phyloP scores from a whole-genome alignment of 1,284 basidiomycete genomes.

The Ceratobasidium sp. region DNA sequence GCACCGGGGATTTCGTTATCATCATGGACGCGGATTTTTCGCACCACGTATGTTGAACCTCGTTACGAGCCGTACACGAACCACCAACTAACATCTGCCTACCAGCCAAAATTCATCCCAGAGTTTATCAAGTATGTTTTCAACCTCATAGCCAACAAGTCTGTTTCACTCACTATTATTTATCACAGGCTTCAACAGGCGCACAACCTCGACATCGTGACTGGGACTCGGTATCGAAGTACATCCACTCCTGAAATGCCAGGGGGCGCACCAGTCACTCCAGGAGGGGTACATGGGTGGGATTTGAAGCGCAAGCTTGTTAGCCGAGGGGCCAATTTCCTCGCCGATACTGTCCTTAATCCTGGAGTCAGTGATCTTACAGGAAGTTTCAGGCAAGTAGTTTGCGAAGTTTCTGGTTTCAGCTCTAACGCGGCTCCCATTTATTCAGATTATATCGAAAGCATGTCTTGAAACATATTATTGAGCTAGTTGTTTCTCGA shows the following conservation, averaged over 20 bases:
- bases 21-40: conserved; percentile 98
- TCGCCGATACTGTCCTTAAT: conserved; percentile 83
- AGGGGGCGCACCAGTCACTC: conserved; percentile 60
- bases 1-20: conserved; percentile 92
- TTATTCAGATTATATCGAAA: conserved; percentile 77
- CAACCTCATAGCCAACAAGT: neutral
- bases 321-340: conserved; percentile 86
- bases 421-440: neutral
- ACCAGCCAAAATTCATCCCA: conserved; percentile 89
- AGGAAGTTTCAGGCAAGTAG: conserved; percentile 82
- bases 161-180: conserved; percentile 18
- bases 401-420: neutral
- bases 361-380: conserved; percentile 90
- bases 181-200: conserved; percentile 75
- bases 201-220: conserved; percentile 89
- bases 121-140: conserved; percentile 79
- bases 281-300: conserved; percentile 91
- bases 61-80: neutral
- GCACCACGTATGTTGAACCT: conserved; percentile 76
- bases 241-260: conserved; percentile 66
- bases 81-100: conserved; percentile 4
- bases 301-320: conserved; percentile 89
- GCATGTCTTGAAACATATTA: conserved; percentile 82
- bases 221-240: conserved; percentile 87
- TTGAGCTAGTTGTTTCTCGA: conserved; percentile 83